Evolutionary conservation across 2,329 filamentous ascomycete species (phyloP), one percentile per base, ranked within the genome.

Genomic region (Seiridium unicorne): DNA sequence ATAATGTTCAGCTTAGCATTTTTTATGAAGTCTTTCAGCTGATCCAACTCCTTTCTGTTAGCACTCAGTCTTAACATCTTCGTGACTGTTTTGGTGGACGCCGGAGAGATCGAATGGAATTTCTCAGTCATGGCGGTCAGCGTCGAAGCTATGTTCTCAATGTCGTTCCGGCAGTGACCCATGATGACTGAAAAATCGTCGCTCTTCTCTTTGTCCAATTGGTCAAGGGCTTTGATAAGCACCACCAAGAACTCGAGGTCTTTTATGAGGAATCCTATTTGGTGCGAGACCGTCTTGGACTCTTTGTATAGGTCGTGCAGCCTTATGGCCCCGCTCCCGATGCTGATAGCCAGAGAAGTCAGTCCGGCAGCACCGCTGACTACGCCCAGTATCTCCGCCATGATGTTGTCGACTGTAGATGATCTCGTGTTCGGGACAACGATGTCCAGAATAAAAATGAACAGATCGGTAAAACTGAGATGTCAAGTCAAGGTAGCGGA

Each of bases 261-360:
- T 26, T 34, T 13, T 10, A 44, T n/a, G 2, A 58, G 31, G 3
- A 3, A 18, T 1, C 38, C 40, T 3, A 58, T 5, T n/a, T 54
- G 38, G 5, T 40, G 18, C 3, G 57, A 40, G 1, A 36, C 5
- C 7, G 7, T 36, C 32, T 53, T 53, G 26, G 48, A 44, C 26
- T 44, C 47, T 18, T 58, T 58, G 32, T 58, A 58, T 13, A 40
- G 47, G 11, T 53, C 46, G 9, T 40, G 47, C 5, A 58, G 57
- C 11, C 11, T 51, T 9, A n/a, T 35, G 40, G 38, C 51, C 7
- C 57, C 48, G 5, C 18, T 26, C 31, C 47, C 47, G 13, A 58
- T 35, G 11, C 44, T 40, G 3, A 58, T 13, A 11, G n/a, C 48
- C 13, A 54, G 13, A 9, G 47, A 54, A 3, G 40, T 26, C 57